These are phyloP conservation scores for Sporopachydermia cereana DNA, from an alignment of 1,139 yeast species.

Conservation along the genomic window DNA sequence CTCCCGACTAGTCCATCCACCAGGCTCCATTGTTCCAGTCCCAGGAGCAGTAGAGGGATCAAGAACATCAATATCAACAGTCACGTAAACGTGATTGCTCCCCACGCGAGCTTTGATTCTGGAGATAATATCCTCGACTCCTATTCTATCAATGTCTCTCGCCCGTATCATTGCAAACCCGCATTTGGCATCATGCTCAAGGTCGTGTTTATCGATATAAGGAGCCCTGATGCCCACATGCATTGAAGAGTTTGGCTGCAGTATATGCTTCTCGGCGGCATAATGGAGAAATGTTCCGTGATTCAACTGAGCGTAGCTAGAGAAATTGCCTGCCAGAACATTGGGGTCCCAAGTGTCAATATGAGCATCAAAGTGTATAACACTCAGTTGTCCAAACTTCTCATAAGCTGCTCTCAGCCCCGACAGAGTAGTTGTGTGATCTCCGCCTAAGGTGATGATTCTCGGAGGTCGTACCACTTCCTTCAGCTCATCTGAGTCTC, in stretches of 20 bases:
- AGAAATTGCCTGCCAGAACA: slow-evolving; percentile 40
- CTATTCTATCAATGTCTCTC: slow-evolving; percentile 34
- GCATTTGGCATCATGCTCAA: slow-evolving; percentile 32
- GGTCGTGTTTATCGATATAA: slow-evolving; percentile 31
- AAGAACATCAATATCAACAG: slow-evolving; percentile 44
- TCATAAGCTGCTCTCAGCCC: slow-evolving; percentile 39
- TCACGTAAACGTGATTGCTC: slow-evolving; percentile 33
- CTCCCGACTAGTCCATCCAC: slow-evolving; percentile 42
- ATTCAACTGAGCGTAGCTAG: slow-evolving; percentile 40
- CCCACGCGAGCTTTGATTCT: slow-evolving; percentile 24
- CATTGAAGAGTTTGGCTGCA: slow-evolving; percentile 29
- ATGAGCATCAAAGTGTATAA: slow-evolving; percentile 49
- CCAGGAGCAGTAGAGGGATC: slow-evolving; percentile 46
- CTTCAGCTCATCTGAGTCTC: not conserved
- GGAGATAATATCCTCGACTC: slow-evolving; percentile 28
- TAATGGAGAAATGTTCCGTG: slow-evolving; percentile 47
- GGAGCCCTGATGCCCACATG: slow-evolving; percentile 50
- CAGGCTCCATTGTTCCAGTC: slow-evolving; percentile 46
- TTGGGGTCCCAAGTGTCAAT: slow-evolving; percentile 51
- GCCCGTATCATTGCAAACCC: slow-evolving; percentile 40
- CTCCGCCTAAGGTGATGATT: slow-evolving; percentile 46
- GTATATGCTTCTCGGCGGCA: slow-evolving; percentile 45
- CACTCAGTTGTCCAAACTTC: slow-evolving; percentile 30
- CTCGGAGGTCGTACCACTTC: slow-evolving; percentile 20
- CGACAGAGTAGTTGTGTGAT: slow-evolving; percentile 44